Evolutionary conservation across 176 grass and related monocot species (phyloP).

Genomic region (Paspalum vaginatum): DNA sequence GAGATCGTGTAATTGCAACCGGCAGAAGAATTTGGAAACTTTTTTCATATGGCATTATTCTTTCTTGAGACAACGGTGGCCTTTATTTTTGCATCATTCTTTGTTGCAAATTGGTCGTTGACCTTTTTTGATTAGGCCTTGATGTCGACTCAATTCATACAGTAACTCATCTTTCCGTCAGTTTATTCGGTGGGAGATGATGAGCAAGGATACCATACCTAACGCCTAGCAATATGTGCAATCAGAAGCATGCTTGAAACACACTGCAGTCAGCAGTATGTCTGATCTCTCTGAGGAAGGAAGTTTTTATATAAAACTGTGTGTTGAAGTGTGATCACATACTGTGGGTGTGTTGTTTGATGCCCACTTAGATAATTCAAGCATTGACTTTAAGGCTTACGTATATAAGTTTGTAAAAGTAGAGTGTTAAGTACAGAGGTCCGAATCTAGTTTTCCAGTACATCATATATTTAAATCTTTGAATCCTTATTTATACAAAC

Average conservation of each 20-base stretch:
- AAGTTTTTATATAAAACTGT: neutral
- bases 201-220: slow-evolving; percentile 38
- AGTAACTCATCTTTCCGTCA: slow-evolving; percentile 33
- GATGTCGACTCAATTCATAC: slow-evolving; percentile 52
- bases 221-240: slow-evolving; percentile 14
- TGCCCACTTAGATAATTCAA: neutral
- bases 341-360: neutral
- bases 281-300: neutral
- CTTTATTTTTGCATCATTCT: slow-evolving; percentile 54
- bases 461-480: neutral
- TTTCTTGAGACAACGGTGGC: slow-evolving; percentile 34
- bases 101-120: slow-evolving; percentile 45
- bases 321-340: slow-evolving; percentile 12
- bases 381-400: neutral
- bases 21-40: slow-evolving; percentile 36
- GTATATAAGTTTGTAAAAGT: neutral
- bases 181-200: slow-evolving; percentile 45
- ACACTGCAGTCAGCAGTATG: slow-evolving; percentile 30
- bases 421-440: neutral
- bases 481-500: neutral
- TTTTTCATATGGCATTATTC: slow-evolving; percentile 47
- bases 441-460: neutral
- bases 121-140: slow-evolving; percentile 48
- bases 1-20: slow-evolving; percentile 40
- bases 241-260: slow-evolving; percentile 25